Percentiles rank a stretch among this genome's conserved stretches.
Evolutionary conservation across 805 yeast species (phyloP).

Genomic region (Candida quercuum): DNA sequence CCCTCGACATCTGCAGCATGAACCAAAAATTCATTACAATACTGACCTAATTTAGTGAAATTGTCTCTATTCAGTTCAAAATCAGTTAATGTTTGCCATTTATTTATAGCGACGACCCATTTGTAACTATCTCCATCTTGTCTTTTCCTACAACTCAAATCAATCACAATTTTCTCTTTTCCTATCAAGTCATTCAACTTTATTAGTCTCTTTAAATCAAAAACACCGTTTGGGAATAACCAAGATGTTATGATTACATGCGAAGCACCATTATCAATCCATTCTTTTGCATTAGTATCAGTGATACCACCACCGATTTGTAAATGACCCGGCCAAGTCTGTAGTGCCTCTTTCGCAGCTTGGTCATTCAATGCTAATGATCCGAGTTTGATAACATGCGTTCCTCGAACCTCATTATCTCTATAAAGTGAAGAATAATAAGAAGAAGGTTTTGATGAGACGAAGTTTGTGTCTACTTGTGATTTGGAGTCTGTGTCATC

Average conservation of each 20-base stretch:
- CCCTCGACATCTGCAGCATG: conserved; percentile 99
- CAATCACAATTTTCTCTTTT: conserved; percentile 67
- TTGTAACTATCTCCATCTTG: conserved; percentile 16
- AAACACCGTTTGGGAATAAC: conserved; percentile 64
- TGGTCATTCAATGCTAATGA: conserved; percentile 65
- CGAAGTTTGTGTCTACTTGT: conserved; percentile 63
- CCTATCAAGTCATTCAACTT: conserved; percentile 55
- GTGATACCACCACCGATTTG: conserved; percentile 96
- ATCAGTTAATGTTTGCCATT: conserved; percentile 90
- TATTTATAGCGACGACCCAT: conserved; percentile 97
- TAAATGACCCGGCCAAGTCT: conserved; percentile 64
- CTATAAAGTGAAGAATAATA: conserved; percentile 71
- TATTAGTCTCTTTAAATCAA: conserved; percentile 46
- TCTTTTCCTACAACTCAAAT: conserved; percentile 74
- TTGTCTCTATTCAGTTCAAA: conserved; percentile 49
- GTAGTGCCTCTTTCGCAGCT: conserved; percentile 75
- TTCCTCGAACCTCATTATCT: conserved; percentile 54
- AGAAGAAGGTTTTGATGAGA: conserved; percentile 66
- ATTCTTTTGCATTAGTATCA: conserved; percentile 60
- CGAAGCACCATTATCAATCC: conserved; percentile 77
- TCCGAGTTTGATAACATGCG: conserved; percentile 93
- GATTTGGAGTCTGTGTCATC: conserved; percentile 42
- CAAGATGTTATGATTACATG: conserved; percentile 92
- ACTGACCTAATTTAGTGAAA: conserved; percentile 47
- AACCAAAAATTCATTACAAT: conserved; percentile 82